These are phyloP conservation scores for Cordia subcordata DNA, from an alignment of 257 asterid genomes.

Conservation along the genomic window DNA sequence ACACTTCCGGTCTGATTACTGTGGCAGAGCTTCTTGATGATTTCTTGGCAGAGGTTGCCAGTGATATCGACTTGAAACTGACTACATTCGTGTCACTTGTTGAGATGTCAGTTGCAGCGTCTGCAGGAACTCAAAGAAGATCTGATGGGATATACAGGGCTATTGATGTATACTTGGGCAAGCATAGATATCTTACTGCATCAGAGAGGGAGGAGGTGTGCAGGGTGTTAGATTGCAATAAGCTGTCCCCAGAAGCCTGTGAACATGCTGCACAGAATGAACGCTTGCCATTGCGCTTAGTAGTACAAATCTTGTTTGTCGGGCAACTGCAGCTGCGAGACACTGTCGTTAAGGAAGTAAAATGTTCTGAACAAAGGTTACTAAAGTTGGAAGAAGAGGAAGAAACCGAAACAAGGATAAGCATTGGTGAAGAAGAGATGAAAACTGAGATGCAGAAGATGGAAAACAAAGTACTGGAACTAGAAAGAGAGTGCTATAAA, in stretches of 20 bases:
- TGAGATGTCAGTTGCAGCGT: conserved; percentile 45
- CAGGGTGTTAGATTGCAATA: conserved; percentile 47
- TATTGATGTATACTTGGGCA: conserved; percentile 58
- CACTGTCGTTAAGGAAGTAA: conserved; percentile 25
- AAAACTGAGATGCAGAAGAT: conserved; percentile 62
- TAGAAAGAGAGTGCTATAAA: conserved; percentile 49
- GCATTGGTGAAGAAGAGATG: conserved; percentile 28
- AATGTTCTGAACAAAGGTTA: conserved; percentile 8
- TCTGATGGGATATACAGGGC: conserved; percentile 70
- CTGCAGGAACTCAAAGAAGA: conserved; percentile 27
- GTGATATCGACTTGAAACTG: conserved; percentile 50
- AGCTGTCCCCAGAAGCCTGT: conserved; percentile 56
- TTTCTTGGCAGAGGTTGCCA: conserved; percentile 57
- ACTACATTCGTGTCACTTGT: conserved; percentile 27
- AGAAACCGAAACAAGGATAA: neutral
- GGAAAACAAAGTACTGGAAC: conserved; percentile 54
- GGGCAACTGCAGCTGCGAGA: conserved; percentile 59
- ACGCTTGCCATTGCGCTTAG: conserved; percentile 58
- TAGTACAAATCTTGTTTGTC: conserved; percentile 60
- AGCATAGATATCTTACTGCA: conserved; percentile 55
- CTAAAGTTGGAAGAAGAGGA: conserved; percentile 22
- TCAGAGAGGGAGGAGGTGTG: conserved; percentile 63
- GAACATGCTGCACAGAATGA: conserved; percentile 62
- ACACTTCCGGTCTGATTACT: conserved; percentile 20
- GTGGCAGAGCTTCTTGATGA: conserved; percentile 61